Percentiles rank a stretch among this genome's conserved stretches.
Evolutionary conservation across 768 basidiomycete genomes (phyloP).

Genomic region (Boletus reticulatus): DNA sequence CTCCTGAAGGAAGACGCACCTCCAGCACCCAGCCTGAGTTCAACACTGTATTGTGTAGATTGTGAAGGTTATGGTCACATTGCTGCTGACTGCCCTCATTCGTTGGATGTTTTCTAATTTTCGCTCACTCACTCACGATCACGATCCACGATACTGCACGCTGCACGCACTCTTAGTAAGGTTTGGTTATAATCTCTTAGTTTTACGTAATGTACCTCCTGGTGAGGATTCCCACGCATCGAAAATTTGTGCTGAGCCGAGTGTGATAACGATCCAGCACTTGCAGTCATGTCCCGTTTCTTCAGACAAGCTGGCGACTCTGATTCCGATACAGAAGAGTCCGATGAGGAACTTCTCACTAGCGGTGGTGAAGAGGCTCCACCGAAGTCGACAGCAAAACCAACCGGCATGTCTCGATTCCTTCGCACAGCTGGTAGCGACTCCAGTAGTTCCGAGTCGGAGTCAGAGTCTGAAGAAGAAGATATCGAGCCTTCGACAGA

Average conservation of each 20-base stretch:
- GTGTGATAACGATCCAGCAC: slow-evolving; percentile 25
- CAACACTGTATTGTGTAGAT: slow-evolving; percentile 70
- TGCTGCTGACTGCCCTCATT: slow-evolving; percentile 79
- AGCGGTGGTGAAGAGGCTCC: slow-evolving; percentile 65
- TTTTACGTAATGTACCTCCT: slow-evolving; percentile 16
- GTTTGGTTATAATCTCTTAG: neutral
- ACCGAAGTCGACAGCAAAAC: slow-evolving; percentile 34
- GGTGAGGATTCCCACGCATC: slow-evolving; percentile 15
- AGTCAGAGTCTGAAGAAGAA: slow-evolving; percentile 52
- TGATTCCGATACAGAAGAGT: slow-evolving; percentile 69
- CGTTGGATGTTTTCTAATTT: slow-evolving; percentile 80
- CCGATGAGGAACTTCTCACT: slow-evolving; percentile 73
- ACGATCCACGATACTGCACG: neutral
- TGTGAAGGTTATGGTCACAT: slow-evolving; percentile 80
- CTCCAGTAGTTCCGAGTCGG: slow-evolving; percentile 50
- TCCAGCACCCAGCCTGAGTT: slow-evolving; percentile 13
- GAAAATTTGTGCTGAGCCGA: slow-evolving; percentile 16
- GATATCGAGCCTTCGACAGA: slow-evolving; percentile 49
- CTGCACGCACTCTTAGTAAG: neutral
- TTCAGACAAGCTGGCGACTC: slow-evolving; percentile 85
- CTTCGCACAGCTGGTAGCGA: slow-evolving; percentile 63
- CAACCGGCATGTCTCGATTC: slow-evolving; percentile 68
- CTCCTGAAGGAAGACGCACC: slow-evolving; percentile 59
- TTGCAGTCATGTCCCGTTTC: slow-evolving; percentile 73
- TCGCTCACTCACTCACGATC: neutral